These are phyloP conservation scores for Gilbertella persicaria DNA, from an alignment of 371 early-diverging fungal genomes.

Conservation along the genomic window DNA sequence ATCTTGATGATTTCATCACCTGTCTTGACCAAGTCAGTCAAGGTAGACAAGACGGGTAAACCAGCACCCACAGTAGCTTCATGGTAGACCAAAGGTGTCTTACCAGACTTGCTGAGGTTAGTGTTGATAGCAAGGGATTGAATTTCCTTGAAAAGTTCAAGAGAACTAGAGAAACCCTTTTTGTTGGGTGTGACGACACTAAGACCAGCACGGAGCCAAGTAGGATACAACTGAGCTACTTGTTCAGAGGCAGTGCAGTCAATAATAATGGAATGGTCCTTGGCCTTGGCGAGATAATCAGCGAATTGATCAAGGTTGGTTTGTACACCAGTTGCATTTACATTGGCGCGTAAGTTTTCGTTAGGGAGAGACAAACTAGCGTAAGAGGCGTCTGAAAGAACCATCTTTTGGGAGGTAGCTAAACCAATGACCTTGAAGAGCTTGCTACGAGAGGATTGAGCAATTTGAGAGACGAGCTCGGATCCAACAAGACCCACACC, in stretches of 20 bases:
- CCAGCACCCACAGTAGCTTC: conserved; percentile 99
- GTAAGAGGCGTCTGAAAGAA: conserved; percentile 46
- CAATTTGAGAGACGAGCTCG: conserved; percentile 79
- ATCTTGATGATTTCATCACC: conserved; percentile 90
- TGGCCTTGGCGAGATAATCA: conserved; percentile 49
- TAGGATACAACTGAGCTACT: conserved; percentile 81
- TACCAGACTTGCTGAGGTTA: conserved; percentile 20
- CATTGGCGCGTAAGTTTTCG: conserved; percentile 22
- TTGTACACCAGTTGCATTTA: conserved; percentile 21
- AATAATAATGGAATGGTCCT: conserved; percentile 69
- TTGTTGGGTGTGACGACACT: conserved; percentile 98
- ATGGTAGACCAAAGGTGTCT: conserved; percentile 69
- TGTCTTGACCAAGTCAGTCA: conserved; percentile 86
- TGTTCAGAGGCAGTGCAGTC: conserved; percentile 90
- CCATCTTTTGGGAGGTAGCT: conserved; percentile 71
- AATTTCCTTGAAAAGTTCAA: conserved; percentile 75
- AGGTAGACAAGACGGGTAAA: conserved; percentile 90
- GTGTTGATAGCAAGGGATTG: conserved; percentile 47
- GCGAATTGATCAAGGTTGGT: conserved; percentile 57
- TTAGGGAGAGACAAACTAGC: conserved; percentile 17
- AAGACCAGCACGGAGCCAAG: conserved; percentile 77
- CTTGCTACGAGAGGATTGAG: conserved; percentile 32
- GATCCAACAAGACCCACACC: conserved; percentile 94
- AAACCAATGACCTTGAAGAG: conserved; percentile 57
- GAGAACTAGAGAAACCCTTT: conserved; percentile 86